Percentiles rank a stretch among this genome's conserved stretches.
Conservation (phyloP, 192 early-diverging fungal genomes). For the Gigaspora rosea region DNA sequence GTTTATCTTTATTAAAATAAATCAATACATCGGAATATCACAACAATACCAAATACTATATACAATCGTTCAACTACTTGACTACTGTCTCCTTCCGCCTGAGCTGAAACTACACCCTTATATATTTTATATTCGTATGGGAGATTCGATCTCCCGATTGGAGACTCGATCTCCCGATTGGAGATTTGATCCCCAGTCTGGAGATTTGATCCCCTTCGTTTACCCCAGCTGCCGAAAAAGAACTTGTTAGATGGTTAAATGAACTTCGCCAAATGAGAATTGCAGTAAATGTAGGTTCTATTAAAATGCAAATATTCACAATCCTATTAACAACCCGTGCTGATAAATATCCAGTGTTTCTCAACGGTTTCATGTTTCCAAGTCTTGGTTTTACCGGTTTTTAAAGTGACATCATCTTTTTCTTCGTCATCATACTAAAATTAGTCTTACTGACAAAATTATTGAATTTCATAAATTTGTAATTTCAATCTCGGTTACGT, state of each 20-base stretch:
- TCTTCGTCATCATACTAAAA: background rate
- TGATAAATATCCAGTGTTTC: background rate
- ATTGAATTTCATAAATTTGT: background rate
- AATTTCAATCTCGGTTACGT: background rate
- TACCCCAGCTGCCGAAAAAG: background rate
- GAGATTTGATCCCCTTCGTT: too few species aligned
- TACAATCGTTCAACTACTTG: too few species aligned
- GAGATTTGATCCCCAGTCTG: too few species aligned
- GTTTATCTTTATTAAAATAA: too few species aligned
- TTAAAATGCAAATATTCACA: background rate
- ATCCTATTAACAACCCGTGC: background rate
- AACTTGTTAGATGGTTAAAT: background rate
- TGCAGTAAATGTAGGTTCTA: background rate
- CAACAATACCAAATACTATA: too few species aligned
- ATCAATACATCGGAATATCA: too few species aligned
- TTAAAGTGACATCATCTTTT: background rate
- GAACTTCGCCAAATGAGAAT: background rate
- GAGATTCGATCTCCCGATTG: too few species aligned
- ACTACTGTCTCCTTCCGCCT: too few species aligned
- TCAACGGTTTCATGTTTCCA: background rate
- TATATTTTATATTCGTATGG: too few species aligned
- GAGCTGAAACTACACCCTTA: too few species aligned
- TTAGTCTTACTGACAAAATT: background rate
- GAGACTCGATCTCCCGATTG: too few species aligned
- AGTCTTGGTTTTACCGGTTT: background rate